phyloP scores from a whole-genome alignment of 345 rosid species.

The Aquilaria yunnanensis region DNA sequence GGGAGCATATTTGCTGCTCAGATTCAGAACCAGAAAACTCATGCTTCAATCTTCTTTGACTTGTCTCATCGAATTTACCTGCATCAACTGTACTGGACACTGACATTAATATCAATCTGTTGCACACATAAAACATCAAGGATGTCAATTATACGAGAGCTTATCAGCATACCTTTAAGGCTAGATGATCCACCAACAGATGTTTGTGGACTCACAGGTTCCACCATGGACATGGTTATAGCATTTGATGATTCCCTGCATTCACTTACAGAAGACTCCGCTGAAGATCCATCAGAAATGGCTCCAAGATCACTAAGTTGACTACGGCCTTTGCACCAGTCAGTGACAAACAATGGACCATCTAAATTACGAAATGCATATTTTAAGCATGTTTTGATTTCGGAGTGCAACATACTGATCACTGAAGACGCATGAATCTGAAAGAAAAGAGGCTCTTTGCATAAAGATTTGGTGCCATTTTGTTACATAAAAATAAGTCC shows the following conservation, averaged over 20 bases:
- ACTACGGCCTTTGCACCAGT: conserved; percentile 94
- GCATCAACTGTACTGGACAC: conserved; percentile 48
- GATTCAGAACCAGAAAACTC: conserved; percentile 62
- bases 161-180: conserved; percentile 36
- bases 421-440: conserved; percentile 88
- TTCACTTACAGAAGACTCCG: conserved; percentile 70
- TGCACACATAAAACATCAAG: conserved; percentile 7
- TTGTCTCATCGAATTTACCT: conserved; percentile 57
- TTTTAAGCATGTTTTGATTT: conserved; percentile 79
- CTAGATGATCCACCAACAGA: conserved; percentile 49
- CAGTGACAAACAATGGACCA: conserved; percentile 83
- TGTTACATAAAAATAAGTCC: conserved; percentile 2
- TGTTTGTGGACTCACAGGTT: conserved; percentile 55
- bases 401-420: conserved; percentile 80
- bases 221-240: conserved; percentile 37
- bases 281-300: conserved; percentile 65
- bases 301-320: conserved; percentile 50
- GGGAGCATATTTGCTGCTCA: conserved; percentile 39
- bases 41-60: conserved; percentile 61
- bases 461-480: background rate
- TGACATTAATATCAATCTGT: conserved; percentile 18
- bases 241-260: conserved; percentile 57
- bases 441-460: conserved; percentile 13
- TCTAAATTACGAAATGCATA: conserved; percentile 80
- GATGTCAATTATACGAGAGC: conserved; percentile 1